Evolutionary conservation across 225 moss, liverwort and hornwort genomes (phyloP).

Genomic region (Sphagnum tenellum): DNA sequence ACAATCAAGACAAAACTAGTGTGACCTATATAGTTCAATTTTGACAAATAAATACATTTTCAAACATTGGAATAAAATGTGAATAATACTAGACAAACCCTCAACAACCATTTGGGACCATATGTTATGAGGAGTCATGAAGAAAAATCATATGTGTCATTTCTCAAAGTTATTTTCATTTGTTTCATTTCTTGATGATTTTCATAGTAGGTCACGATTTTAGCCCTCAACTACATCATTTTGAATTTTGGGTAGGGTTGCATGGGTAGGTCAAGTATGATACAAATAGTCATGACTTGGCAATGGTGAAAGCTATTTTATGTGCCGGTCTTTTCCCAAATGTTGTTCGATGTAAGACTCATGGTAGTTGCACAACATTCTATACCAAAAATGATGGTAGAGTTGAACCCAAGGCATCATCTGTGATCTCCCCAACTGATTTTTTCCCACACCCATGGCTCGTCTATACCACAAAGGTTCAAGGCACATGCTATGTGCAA

Average conservation of each 20-base stretch:
- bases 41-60: no score
- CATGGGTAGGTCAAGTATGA: constrained; percentile 27
- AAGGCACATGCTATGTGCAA: constrained; percentile 43
- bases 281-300: constrained; percentile 50
- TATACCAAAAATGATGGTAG: constrained; percentile 59
- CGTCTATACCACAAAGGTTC: constrained; percentile 46
- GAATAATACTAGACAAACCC: no score
- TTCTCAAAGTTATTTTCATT: no score
- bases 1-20: no score
- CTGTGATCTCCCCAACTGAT: constrained; percentile 41
- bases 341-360: constrained; percentile 56
- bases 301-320: constrained; percentile 65
- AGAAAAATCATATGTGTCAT: no score
- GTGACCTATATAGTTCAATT: no score
- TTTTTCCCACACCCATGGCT: constrained; percentile 55
- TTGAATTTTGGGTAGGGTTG: background rate
- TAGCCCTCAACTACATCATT: no score
- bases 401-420: constrained; percentile 70
- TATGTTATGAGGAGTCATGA: no score
- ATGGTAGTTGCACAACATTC: constrained; percentile 31
- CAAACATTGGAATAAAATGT: no score
- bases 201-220: no score
- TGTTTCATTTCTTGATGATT: no score
- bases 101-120: no score
- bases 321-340: constrained; percentile 77